These are phyloP conservation scores for Beta vulgaris DNA, from an alignment of 148 eudicot species.

Conservation along the genomic window DNA sequence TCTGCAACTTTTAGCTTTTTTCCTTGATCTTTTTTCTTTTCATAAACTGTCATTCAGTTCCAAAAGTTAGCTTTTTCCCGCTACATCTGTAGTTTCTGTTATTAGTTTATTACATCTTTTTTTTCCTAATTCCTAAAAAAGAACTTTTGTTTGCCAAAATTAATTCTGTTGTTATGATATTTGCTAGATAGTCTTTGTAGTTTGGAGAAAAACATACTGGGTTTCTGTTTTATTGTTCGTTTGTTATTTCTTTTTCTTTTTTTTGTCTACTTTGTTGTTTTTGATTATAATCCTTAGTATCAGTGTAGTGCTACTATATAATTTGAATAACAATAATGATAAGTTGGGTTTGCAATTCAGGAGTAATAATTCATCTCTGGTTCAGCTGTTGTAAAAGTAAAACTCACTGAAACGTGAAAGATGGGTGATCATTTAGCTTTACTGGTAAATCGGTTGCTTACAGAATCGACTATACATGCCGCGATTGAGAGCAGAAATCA, in stretches of 20 bases:
- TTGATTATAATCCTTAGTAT: too few species aligned
- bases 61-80: not conserved
- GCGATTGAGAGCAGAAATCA: constrained; percentile 65
- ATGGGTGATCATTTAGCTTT: constrained; percentile 99
- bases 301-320: too few species aligned
- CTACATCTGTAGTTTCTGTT: not conserved
- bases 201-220: not conserved
- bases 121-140: too few species aligned
- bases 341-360: constrained; percentile 17
- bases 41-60: not conserved
- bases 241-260: too few species aligned
- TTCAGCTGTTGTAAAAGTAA: not conserved
- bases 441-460: constrained; percentile 77
- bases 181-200: not conserved
- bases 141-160: too few species aligned
- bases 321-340: too few species aligned
- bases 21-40: not conserved
- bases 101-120: not conserved
- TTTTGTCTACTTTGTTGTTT: too few species aligned
- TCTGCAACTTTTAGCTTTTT: too few species aligned
- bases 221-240: not conserved
- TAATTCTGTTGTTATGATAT: too few species aligned
- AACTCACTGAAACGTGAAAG: not conserved
- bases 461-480: constrained; percentile 87
- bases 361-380: not conserved